These are phyloP conservation scores for Tagetes erecta DNA, from an alignment of 129 eudicot genomes.

Conservation along the genomic window DNA sequence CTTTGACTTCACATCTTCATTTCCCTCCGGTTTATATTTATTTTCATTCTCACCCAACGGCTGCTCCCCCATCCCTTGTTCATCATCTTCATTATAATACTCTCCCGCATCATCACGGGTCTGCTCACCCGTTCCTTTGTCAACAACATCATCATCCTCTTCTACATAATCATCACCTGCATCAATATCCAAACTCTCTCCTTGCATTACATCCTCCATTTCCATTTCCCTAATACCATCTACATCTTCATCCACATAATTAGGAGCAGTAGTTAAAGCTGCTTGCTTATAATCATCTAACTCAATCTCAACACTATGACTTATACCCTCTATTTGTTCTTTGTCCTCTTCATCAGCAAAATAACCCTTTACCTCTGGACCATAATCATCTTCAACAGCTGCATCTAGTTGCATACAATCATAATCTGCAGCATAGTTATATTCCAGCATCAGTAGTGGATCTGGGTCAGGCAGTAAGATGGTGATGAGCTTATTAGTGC, in stretches of 20 bases:
- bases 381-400: constrained; percentile 19
- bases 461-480: constrained; percentile 47
- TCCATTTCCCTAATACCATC: neutral
- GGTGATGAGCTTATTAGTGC: constrained; percentile 66
- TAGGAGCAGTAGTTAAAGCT: too few species aligned
- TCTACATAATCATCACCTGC: too few species aligned
- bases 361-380: neutral
- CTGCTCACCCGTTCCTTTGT: too few species aligned
- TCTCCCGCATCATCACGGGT: too few species aligned
- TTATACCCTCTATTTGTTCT: neutral
- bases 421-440: constrained; percentile 22
- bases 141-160: constrained; percentile 29
- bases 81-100: too few species aligned
- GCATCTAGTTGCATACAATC: constrained; percentile 1
- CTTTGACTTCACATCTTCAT: constrained; percentile 26
- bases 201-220: constrained; percentile 22
- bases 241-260: neutral
- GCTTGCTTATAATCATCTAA: neutral
- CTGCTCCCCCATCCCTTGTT: neutral
- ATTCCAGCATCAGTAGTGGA: constrained; percentile 22
- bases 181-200: too few species aligned
- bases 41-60: neutral
- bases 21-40: neutral
- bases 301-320: neutral
- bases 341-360: neutral